Evolutionary conservation across 1,139 yeast genomes (phyloP), one percentile per base, ranked within the genome.

Genomic region (Yarrowia galli): DNA sequence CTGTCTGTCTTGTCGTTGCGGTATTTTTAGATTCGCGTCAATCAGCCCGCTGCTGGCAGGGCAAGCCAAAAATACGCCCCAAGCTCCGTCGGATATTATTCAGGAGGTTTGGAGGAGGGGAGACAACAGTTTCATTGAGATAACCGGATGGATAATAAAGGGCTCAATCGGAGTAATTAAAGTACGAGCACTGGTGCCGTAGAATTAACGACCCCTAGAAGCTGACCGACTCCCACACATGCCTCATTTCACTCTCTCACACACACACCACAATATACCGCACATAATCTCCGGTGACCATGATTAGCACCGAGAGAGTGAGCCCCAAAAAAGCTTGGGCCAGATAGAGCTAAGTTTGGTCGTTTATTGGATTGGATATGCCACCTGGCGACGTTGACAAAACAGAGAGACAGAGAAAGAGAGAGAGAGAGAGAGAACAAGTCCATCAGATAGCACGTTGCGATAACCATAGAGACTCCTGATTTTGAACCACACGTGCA

Each of bases 11-110:
- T 28, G 32, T 28, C 32, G n/a, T 28, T 54, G 61, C 61, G 64
- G 64, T 58, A 58, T 58, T 58, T 58, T 58, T 58, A 58, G 64
- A 42, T 58, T 58, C n/a, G 42, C 40, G 35, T 18, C 45, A 54
- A 38, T 38, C 36, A 54, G 45, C 56, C 35, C n/a, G n/a, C n/a
- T n/a, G n/a, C n/a, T n/a, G n/a, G n/a, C n/a, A n/a, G n/a, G n/a
- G n/a, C n/a, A n/a, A 35, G n/a, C 23, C 54, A 49, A 49, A 49
- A 49, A 49, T 49, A 49, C 54, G 54, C 35, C 53, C 20, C 32
- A 28, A n/a, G 32, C 32, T 9, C 38, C 23, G 56, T 18, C 20
- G 22, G 56, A 51, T 51, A 51, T 35, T 51, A 51, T 51, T 51
- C 42, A 51, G 54, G 53, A 48, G 53, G n/a, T 10, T 20, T 22